A percentile compares a stretch with the other conserved stretches of the same genome.
Conservation (phyloP, 305 asterid genomes). For the Striga hermonthica region DNA sequence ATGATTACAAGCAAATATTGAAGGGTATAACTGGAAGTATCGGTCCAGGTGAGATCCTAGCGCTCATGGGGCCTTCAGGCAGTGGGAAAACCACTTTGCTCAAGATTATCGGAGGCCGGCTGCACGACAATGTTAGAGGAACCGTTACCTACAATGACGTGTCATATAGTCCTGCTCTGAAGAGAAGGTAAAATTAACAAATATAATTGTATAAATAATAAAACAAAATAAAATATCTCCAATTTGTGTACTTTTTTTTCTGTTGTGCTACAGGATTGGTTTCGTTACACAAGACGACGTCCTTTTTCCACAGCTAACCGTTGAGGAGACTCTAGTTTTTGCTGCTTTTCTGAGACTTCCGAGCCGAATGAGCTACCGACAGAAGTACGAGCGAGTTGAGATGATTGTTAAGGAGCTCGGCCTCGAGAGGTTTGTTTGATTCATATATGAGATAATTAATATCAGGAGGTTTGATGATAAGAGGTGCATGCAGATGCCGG, state of each 20-base stretch:
- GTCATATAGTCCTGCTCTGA: slow-evolving; percentile 62
- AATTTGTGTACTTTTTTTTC: background rate
- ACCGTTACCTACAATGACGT: slow-evolving; percentile 71
- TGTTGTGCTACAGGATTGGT: slow-evolving; percentile 58
- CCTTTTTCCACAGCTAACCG: slow-evolving; percentile 78
- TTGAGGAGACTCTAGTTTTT: slow-evolving; percentile 80
- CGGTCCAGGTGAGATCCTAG: slow-evolving; percentile 81
- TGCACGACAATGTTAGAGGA: slow-evolving; percentile 71
- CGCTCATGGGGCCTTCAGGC: slow-evolving; percentile 96
- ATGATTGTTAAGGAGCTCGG: slow-evolving; percentile 73
- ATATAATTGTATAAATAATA: no score
- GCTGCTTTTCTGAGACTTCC: slow-evolving; percentile 82
- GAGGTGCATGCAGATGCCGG: slow-evolving; percentile 54
- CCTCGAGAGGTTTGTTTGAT: slow-evolving; percentile 62
- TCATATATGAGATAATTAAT: no score
- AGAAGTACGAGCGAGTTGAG: slow-evolving; percentile 68
- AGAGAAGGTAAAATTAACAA: slow-evolving; percentile 52
- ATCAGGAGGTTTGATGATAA: slow-evolving; percentile 13
- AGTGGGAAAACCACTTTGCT: slow-evolving; percentile 86
- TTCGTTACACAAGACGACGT: slow-evolving; percentile 89
- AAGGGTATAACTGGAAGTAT: slow-evolving; percentile 79
- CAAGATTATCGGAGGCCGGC: slow-evolving; percentile 71
- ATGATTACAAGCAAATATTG: slow-evolving; percentile 70
- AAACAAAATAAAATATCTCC: background rate
- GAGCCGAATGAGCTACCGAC: slow-evolving; percentile 55